Percentiles rank a stretch among this genome's conserved stretches.
Evolutionary conservation across 2,329 filamentous ascomycete genomes (phyloP).

Genomic region (Fusarium coffeatum): DNA sequence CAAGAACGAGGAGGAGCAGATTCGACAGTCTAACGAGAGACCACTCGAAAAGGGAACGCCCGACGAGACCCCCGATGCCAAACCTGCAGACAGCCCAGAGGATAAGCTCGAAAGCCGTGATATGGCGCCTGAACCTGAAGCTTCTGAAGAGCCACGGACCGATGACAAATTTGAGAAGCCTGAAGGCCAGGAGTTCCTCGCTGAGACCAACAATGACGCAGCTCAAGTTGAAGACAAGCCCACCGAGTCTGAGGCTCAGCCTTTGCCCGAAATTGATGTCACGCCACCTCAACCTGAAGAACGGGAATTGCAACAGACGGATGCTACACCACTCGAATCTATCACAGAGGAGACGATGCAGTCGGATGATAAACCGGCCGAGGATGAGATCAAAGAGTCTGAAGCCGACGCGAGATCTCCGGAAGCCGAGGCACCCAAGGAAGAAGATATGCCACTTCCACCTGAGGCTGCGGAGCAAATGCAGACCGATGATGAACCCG

Average conservation of each 20-base stretch:
- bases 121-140: too few species aligned
- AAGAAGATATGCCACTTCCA: not conserved
- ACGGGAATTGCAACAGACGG: not conserved
- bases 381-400: not conserved
- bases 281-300: not conserved
- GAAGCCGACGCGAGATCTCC: not conserved
- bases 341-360: not conserved
- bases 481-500: constrained; percentile 1
- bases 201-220: not conserved
- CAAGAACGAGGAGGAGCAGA: not conserved
- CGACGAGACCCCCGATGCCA: not conserved
- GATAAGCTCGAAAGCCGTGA: not conserved
- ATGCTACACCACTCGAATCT: not conserved
- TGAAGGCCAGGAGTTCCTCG: not conserved
- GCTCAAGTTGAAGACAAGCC: not conserved
- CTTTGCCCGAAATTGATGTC: not conserved
- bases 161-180: not conserved
- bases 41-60: not conserved
- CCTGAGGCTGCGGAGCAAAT: not conserved
- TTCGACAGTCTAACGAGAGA: not conserved
- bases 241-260: not conserved
- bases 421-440: not conserved
- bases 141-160: not conserved
- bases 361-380: not conserved
- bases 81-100: not conserved